Conservation (phyloP, 257 asterid genomes). For the Nicotiana benthamiana region DNA sequence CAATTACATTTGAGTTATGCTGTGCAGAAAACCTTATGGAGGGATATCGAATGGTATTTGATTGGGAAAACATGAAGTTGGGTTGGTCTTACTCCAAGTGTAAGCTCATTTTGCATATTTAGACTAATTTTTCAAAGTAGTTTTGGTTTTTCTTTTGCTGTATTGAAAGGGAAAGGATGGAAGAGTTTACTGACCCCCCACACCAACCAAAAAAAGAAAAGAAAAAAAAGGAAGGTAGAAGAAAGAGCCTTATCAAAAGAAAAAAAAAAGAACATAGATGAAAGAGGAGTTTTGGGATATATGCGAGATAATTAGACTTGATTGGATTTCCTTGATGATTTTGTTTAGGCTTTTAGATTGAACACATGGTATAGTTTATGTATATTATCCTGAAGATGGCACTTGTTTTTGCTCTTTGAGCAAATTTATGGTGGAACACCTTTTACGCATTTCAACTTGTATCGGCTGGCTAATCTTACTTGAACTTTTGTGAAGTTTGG, state of each 20-base stretch:
- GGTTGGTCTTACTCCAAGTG: constrained; percentile 79
- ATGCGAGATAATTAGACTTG: background rate
- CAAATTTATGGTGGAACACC: background rate
- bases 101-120: constrained; percentile 33
- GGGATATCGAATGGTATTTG: constrained; percentile 76
- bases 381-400: background rate
- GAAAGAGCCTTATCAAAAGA: too few relatives aligned
- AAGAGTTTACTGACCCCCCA: too few relatives aligned
- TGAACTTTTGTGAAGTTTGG: background rate
- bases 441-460: background rate
- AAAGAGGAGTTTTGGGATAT: background rate
- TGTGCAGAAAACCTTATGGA: constrained; percentile 61
- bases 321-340: background rate
- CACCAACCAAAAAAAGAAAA: too few relatives aligned
- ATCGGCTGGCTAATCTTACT: background rate
- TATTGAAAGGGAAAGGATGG: background rate
- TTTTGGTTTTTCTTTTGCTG: background rate
- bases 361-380: background rate
- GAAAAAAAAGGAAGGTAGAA: too few relatives aligned
- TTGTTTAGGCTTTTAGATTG: background rate
- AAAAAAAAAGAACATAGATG: background rate
- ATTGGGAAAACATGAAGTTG: constrained; percentile 62
- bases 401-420: background rate
- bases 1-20: background rate
- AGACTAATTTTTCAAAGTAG: background rate